These are phyloP conservation scores for Penicillium sp. DNA, from an alignment of 2,329 filamentous ascomycete genomes.

Conservation along the genomic window DNA sequence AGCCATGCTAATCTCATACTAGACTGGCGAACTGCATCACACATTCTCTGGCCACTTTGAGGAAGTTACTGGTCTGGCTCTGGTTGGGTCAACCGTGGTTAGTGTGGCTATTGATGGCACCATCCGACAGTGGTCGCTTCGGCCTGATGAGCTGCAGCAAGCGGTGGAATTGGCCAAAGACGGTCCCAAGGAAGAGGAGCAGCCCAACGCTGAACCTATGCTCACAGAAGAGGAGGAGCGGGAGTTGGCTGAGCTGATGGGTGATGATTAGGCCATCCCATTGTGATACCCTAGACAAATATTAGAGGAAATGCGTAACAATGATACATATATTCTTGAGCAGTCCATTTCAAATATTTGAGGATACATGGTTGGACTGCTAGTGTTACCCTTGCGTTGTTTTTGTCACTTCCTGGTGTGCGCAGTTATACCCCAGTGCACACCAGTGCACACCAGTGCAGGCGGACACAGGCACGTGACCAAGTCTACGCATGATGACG, in stretches of 20 bases:
- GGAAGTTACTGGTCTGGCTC: constrained; percentile 79
- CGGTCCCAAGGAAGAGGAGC: constrained; percentile 48
- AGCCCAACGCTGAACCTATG: constrained; percentile 51
- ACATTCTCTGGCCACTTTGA: constrained; percentile 84
- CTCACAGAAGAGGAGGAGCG: constrained; percentile 90
- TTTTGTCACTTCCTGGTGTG: too few species aligned
- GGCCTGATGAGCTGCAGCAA: constrained; percentile 60
- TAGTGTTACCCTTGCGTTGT: background rate
- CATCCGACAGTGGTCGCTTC: constrained; percentile 78
- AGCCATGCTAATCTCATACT: constrained; percentile 32
- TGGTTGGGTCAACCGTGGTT: constrained; percentile 62
- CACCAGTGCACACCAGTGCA: background rate
- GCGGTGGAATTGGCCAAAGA: constrained; percentile 53
- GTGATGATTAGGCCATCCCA: constrained; percentile 52
- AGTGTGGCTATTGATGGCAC: constrained; percentile 92
- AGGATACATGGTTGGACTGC: background rate
- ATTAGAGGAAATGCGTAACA: background rate
- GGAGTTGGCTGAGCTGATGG: constrained; percentile 90
- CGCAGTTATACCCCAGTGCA: background rate
- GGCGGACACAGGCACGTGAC: constrained; percentile 25
- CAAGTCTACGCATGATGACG: constrained; percentile 34
- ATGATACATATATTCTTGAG: background rate
- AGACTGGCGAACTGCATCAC: constrained; percentile 72
- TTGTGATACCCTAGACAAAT: constrained; percentile 17
- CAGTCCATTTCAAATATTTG: too few species aligned